Percentiles rank a stretch among this genome's conserved stretches.
Conservation (phyloP, 768 basidiomycete species). For the Rhizopogon salebrosus region DNA sequence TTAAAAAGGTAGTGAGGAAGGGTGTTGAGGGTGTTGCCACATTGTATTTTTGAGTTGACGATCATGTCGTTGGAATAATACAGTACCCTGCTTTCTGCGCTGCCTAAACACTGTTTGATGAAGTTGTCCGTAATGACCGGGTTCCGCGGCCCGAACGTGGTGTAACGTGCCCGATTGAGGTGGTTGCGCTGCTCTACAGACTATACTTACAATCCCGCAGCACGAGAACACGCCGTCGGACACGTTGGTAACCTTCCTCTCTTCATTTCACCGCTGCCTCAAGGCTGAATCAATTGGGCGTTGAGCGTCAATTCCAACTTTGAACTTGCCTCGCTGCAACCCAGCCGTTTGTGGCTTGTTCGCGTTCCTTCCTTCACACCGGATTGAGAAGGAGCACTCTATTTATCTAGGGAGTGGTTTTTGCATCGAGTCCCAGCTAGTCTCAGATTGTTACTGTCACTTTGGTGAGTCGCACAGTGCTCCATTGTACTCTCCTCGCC, state of each 20-base stretch:
- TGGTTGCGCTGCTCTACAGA: too few species aligned
- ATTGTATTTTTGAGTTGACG: constrained; percentile 11
- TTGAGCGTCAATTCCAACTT: not conserved
- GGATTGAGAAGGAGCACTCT: not conserved
- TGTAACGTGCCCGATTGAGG: too few species aligned
- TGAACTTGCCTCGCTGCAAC: not conserved
- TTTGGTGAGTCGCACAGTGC: not conserved
- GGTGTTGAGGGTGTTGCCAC: constrained; percentile 29
- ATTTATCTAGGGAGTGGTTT: not conserved
- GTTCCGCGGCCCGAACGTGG: too few species aligned
- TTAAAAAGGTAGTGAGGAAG: constrained; percentile 43
- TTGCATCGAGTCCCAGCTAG: not conserved
- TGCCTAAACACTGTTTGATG: not conserved
- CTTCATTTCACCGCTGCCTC: not conserved
- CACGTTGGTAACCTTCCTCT: not conserved
- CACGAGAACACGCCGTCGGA: not conserved
- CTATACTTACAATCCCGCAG: not conserved
- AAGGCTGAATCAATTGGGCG: not conserved
- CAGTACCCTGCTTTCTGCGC: not conserved
- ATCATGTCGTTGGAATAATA: not conserved
- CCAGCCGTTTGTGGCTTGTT: not conserved
- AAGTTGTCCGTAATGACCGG: too few species aligned
- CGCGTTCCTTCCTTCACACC: not conserved
- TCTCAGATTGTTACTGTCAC: not conserved
- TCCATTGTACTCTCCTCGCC: not conserved